Conservation (phyloP, 306 rosid genomes). For the Echinosophora koreensis region DNA sequence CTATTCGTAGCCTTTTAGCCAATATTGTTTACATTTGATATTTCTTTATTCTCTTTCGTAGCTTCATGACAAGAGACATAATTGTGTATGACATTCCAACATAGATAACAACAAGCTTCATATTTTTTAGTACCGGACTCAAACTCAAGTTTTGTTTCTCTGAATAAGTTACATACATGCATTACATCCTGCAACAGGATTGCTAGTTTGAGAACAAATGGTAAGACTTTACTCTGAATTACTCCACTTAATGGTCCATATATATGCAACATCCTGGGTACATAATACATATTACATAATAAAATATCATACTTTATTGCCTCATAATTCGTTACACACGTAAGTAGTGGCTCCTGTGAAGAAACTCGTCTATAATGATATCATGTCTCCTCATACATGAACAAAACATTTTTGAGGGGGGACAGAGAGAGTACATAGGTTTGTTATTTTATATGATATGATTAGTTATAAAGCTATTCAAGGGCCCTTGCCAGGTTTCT, state of each 20-base stretch:
- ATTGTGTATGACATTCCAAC: not conserved
- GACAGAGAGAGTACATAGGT: constrained; percentile 7
- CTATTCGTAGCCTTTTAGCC: no score
- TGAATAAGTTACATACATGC: constrained; percentile 5
- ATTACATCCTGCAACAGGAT: not conserved
- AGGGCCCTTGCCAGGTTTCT: constrained; percentile 72
- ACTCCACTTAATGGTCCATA: constrained; percentile 24
- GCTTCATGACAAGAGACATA: not conserved
- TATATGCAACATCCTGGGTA: constrained; percentile 34
- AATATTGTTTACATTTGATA: no score
- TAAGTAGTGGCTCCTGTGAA: constrained; percentile 37
- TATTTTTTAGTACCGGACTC: not conserved
- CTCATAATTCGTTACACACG: constrained; percentile 43
- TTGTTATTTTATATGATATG: constrained; percentile 18
- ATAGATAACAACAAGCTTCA: not conserved
- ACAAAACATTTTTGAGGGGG: constrained; percentile 49
- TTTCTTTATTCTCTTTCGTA: no score
- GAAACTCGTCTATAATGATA: constrained; percentile 48
- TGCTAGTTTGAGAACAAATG: constrained; percentile 26
- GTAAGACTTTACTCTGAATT: constrained; percentile 45
- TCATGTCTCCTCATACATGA: constrained; percentile 55
- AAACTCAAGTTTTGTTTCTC: not conserved
- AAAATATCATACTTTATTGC: constrained; percentile 45
- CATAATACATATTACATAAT: constrained; percentile 32
- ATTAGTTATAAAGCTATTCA: constrained; percentile 44